Conservation (phyloP, 2,329 filamentous ascomycete genomes). For the Thelonectria discophora region DNA sequence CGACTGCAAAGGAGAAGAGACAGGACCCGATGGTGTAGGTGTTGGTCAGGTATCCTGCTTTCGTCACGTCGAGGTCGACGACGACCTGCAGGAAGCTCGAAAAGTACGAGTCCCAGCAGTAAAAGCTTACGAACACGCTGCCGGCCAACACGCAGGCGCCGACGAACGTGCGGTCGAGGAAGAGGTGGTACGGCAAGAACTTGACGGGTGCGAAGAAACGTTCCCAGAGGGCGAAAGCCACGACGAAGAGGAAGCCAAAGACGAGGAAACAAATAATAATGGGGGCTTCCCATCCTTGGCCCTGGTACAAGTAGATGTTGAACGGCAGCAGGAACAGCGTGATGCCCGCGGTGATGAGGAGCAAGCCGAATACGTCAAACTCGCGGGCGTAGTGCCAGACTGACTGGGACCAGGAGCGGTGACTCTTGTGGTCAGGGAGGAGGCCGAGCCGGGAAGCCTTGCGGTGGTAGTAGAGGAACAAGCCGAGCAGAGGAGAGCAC, state of each 20-base stretch:
- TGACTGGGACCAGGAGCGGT: conserved; percentile 60
- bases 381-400: conserved; percentile 61
- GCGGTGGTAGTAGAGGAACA: conserved; percentile 64
- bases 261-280: conserved; percentile 64
- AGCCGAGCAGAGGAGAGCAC: conserved; percentile 64
- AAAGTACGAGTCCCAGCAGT: conserved; percentile 59
- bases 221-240: conserved; percentile 66
- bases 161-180: conserved; percentile 59
- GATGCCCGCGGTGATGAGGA: conserved; percentile 63
- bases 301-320: conserved; percentile 58
- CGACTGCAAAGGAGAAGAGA: conserved; percentile 59
- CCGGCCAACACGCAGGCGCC: conserved; percentile 55
- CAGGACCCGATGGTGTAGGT: conserved; percentile 60
- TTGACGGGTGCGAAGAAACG: conserved; percentile 62
- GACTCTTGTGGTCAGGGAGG: conserved; percentile 66
- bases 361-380: conserved; percentile 65
- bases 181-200: conserved; percentile 64
- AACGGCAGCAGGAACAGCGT: conserved; percentile 70
- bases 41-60: conserved; percentile 59
- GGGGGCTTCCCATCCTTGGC: conserved; percentile 57
- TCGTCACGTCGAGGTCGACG: conserved; percentile 56
- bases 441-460: conserved; percentile 58
- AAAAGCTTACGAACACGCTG: conserved; percentile 55
- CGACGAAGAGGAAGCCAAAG: conserved; percentile 64
- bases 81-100: conserved; percentile 63